These are phyloP conservation scores for Xerocomellus chrysenteron DNA, from an alignment of 768 basidiomycete genomes.

Conservation along the genomic window DNA sequence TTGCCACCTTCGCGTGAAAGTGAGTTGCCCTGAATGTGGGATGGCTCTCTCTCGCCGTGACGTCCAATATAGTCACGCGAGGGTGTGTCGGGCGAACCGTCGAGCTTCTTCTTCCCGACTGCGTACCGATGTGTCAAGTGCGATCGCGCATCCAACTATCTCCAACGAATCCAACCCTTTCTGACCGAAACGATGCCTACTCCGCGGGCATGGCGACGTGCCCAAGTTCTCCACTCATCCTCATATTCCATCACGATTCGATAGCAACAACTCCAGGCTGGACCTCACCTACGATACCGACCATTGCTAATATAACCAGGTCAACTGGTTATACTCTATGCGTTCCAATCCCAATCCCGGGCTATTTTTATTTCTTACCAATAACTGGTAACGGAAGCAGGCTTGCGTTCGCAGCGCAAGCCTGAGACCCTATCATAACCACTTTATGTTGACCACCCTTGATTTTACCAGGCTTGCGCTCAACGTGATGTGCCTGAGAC, in stretches of 20 bases:
- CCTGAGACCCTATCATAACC: background rate
- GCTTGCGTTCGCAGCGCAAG: background rate
- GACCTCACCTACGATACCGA: background rate
- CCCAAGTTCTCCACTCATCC: background rate
- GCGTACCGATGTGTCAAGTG: background rate
- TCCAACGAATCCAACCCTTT: background rate
- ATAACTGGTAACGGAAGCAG: background rate
- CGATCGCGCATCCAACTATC: background rate
- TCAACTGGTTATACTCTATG: background rate
- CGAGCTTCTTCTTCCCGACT: background rate
- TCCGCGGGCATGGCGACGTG: background rate
- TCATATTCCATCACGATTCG: background rate
- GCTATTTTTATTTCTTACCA: background rate
- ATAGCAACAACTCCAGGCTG: background rate
- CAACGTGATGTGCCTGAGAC: background rate
- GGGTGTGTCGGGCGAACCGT: slow-evolving; percentile 5
- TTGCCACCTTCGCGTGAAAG: slow-evolving; percentile 14
- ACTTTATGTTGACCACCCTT: background rate
- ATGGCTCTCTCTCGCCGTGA: slow-evolving; percentile 18
- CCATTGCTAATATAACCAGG: background rate
- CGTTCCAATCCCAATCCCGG: background rate
- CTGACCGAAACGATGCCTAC: background rate
- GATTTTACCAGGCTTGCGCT: background rate
- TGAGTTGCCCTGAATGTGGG: slow-evolving; percentile 12
- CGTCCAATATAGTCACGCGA: slow-evolving; percentile 16